Percentiles rank a stretch among this genome's conserved stretches.
Conservation (phyloP, 306 rosid genomes). For the Albizia julibrissin region DNA sequence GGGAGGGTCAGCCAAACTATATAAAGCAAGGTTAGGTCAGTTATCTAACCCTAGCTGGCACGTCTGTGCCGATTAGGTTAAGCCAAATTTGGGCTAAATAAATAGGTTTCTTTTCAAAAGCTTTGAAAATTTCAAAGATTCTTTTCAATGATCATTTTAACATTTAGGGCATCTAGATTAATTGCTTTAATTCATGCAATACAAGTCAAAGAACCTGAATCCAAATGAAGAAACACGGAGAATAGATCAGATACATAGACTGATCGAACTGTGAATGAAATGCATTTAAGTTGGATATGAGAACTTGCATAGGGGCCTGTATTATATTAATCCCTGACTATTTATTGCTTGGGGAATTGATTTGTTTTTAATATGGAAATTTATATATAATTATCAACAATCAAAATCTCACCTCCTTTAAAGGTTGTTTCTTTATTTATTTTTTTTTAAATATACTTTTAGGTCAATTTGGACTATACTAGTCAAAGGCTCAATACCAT, state of each 20-base stretch:
- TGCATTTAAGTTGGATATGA: neutral
- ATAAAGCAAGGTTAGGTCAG: neutral
- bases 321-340: neutral
- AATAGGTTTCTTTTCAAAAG: neutral
- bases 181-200: neutral
- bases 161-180: neutral
- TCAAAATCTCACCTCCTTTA: neutral
- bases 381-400: neutral
- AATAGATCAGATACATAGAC: neutral
- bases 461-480: neutral
- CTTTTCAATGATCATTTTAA: neutral
- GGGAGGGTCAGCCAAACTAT: neutral
- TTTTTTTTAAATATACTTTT: neutral
- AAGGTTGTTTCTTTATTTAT: neutral
- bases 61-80: neutral
- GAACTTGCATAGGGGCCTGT: neutral
- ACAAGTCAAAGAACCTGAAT: neutral
- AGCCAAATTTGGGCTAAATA: neutral
- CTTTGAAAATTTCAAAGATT: neutral
- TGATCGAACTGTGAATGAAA: neutral
- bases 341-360: neutral
- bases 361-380: neutral
- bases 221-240: neutral
- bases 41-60: neutral
- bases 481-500: neutral